Evolutionary conservation across 495 filamentous ascomycete species (phyloP), one percentile per base, ranked within the genome.

Genomic region (Cercophora sp.): DNA sequence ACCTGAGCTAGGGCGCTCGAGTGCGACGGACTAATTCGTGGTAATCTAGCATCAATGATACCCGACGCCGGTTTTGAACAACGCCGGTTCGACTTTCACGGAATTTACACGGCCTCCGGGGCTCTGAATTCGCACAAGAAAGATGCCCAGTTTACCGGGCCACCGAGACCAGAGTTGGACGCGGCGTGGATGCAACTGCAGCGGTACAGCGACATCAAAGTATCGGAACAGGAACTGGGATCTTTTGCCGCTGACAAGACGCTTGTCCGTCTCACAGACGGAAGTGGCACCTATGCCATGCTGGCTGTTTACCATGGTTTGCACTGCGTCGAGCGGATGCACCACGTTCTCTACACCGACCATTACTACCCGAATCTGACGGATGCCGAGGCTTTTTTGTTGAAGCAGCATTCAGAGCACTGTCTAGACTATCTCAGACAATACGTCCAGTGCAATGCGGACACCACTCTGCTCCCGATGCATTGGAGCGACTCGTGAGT

Each of bases 371-470:
- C 51, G 1, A 37, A 48, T 11, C 32, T 54, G 9, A 48, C 29
- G 25, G 42, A 37, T 9, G 22, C 32, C 9, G 42, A 54, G 18
- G 16, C 42, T 5, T 27, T 48, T 37, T 16, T 37, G 8, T 24
- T 54, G 29, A 15, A 20, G 22, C 32, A 37, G 11, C 51, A 54
- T 20, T 31, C 51, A 1, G 51, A 54, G 27, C 51, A 54, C 41
- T 54, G 51, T 19, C 23, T 54, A 0, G 51, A 54, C 6, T 54
- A 48, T 26, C 45, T 54, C 16, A 35, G 43, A 19, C 51, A 54
- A 24, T 54, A 54, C 25, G 23, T 54, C 31, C 51, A 54, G 51
- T 54, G 51, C 22, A 54, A 54, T 15, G 51, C 51, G 0, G 51
- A 54, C 16, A 54, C 41, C 2, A 48, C 48, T n/a, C 34, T 51